Base-by-base conservation (phyloP, 23 red algal genomes). In the Gracilaria gracilis region DNA sequence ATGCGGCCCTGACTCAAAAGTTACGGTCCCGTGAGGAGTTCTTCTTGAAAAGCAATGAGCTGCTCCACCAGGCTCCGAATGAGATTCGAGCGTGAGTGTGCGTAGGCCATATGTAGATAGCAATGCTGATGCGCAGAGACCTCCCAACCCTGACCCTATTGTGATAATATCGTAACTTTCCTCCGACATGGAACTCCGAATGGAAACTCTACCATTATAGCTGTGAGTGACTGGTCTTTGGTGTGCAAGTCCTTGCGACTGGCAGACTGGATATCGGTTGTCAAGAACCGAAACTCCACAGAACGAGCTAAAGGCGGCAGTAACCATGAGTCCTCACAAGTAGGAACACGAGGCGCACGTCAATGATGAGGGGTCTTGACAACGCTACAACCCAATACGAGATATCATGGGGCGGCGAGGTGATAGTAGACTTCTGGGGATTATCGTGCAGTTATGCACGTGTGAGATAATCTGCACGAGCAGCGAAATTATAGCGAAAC, bases 1-100 rank as follows among this genome's bases (percentile, higher is more conserved):
- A 47, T 81, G 79, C 24, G 93, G 93, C 24, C 93, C 93, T 34
- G 93, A 90, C 19, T 85, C 79, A 81, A 95, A 95, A 38, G 76
- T 82, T 50, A 90, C 39, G 25, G 28, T 51, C 7, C 75, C 85
- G 55, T 71, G n/a, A 7, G 73, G 39, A 32, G 76, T 81, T 54
- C 57, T 74, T 58, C 93, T 66, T 23, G 77, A 66, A 49, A 90
- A 95, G 25, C 75, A 77, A 42, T 95, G 93, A 28, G 93, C 93
- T 29, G 86, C 93, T 21, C 93, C 93, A 55, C 93, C 93, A 25
- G 51, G 75, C 48, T 65, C 50, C 15, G 88, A 33, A 39, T 95
- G 93, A 21, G 93, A 55, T 57, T 95, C 93, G 16, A 95, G 79
- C 3, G 88, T 85, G 15, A 79, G 51, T 36, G 88, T 85, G 33